phyloP scores from a whole-genome alignment of 352 stramenopile genomes.

The Blastocystis hominis region DNA sequence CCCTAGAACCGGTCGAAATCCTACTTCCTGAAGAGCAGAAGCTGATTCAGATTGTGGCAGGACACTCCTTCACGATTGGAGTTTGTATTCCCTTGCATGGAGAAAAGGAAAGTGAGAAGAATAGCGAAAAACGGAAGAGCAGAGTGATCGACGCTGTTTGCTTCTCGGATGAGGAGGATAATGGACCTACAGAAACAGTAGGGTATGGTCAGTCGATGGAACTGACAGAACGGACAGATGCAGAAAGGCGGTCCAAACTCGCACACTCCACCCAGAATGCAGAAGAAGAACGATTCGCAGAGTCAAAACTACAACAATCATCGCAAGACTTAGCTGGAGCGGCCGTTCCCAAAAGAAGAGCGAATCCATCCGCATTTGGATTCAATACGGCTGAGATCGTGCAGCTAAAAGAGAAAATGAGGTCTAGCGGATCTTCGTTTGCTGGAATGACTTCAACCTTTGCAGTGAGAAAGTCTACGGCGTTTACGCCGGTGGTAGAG shows the following conservation, averaged over 20 bases:
- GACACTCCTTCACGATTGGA: not conserved
- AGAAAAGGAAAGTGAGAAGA: not conserved
- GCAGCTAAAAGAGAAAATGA: not conserved
- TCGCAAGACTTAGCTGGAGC: too few relatives aligned
- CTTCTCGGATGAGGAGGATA: not conserved
- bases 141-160: not conserved
- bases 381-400: slow-evolving; percentile 28
- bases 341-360: too few relatives aligned
- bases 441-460: slow-evolving; percentile 1
- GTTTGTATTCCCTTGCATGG: not conserved
- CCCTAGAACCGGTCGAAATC: not conserved
- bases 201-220: too few relatives aligned
- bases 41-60: slow-evolving; percentile 3
- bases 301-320: not conserved
- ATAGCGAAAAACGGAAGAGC: not conserved
- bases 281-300: not conserved
- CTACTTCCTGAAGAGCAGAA: not conserved
- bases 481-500: slow-evolving; percentile 21
- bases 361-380: not conserved
- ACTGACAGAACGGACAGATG: not conserved
- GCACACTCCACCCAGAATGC: not conserved
- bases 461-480: not conserved
- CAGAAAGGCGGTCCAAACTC: not conserved
- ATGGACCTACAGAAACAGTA: too few relatives aligned
- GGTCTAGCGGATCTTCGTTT: not conserved